These are phyloP conservation scores for Chondrus crispus DNA, from an alignment of 23 red algal genomes.

Conservation along the genomic window DNA sequence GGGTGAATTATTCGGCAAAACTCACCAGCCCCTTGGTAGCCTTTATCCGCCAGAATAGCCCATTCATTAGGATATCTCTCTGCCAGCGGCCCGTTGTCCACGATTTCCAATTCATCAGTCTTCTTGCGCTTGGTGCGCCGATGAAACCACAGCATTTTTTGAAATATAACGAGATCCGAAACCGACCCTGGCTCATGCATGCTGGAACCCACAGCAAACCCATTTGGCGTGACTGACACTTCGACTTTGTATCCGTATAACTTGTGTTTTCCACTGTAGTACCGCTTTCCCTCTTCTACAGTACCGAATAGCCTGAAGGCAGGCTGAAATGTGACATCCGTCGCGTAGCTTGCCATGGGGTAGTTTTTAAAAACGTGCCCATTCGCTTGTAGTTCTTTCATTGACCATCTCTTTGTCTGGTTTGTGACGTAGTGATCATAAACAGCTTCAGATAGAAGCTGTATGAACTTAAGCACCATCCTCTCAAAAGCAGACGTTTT, in stretches of 20 bases:
- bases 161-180: neutral
- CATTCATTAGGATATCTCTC: neutral
- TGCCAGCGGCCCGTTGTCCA: neutral
- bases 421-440: neutral
- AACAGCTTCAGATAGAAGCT: neutral
- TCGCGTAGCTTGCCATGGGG: neutral
- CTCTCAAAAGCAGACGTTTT: neutral
- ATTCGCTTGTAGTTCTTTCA: neutral
- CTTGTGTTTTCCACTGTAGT: neutral
- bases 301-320: neutral
- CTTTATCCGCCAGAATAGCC: slow-evolving; percentile 11
- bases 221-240: neutral
- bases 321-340: slow-evolving; percentile 2
- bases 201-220: neutral
- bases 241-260: neutral
- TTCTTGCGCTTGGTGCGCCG: neutral
- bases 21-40: neutral
- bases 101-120: neutral
- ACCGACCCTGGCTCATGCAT: neutral
- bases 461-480: neutral
- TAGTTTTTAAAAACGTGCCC: neutral
- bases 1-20: neutral
- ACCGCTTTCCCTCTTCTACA: neutral
- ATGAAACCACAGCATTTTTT: neutral
- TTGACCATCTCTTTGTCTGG: neutral